A percentile compares a stretch with the other conserved stretches of the same genome.
These are phyloP conservation scores for Dothistroma septosporum DNA, from an alignment of 2,329 filamentous ascomycete species.

Conservation along the genomic window DNA sequence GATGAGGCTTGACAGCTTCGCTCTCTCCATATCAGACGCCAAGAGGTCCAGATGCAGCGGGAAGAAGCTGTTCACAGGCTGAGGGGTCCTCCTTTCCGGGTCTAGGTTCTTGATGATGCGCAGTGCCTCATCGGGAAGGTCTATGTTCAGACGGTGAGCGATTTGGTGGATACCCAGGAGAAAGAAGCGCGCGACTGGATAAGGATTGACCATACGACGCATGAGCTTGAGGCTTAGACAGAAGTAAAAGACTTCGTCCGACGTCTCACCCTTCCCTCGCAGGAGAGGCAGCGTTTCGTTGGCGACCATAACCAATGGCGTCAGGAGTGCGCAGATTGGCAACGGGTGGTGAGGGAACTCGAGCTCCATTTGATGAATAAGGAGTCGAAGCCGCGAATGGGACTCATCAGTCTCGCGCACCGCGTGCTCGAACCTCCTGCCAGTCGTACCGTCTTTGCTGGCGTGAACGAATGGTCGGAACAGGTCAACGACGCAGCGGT, in stretches of 20 bases:
- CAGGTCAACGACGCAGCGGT: slow-evolving; percentile 13
- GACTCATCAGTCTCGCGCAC: not conserved
- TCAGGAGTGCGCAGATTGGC: slow-evolving; percentile 1
- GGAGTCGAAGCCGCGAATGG: slow-evolving; percentile 1
- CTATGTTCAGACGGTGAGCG: not conserved
- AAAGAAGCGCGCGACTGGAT: slow-evolving; percentile 6
- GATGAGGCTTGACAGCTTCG: not conserved
- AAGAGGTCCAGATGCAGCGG: not conserved
- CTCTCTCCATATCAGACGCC: not conserved
- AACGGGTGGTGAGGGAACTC: slow-evolving; percentile 6
- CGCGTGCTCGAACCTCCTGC: not conserved
- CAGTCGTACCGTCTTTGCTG: not conserved
- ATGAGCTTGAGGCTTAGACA: slow-evolving; percentile 11
- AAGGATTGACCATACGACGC: slow-evolving; percentile 6
- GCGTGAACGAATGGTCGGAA: slow-evolving; percentile 7
- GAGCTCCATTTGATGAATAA: slow-evolving; percentile 11
- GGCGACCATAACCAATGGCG: slow-evolving; percentile 3
- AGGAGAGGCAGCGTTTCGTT: slow-evolving; percentile 5
- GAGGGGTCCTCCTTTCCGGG: not conserved
- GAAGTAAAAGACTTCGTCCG: slow-evolving; percentile 14
- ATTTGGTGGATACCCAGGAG: slow-evolving; percentile 6
- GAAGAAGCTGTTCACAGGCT: not conserved
- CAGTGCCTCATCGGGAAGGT: not conserved
- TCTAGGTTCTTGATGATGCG: not conserved
- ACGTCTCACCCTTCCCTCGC: not conserved